Evolutionary conservation across 305 asterid genomes (phyloP), one percentile per base, ranked within the genome.

Genomic region (Fraxinus paxiana): DNA sequence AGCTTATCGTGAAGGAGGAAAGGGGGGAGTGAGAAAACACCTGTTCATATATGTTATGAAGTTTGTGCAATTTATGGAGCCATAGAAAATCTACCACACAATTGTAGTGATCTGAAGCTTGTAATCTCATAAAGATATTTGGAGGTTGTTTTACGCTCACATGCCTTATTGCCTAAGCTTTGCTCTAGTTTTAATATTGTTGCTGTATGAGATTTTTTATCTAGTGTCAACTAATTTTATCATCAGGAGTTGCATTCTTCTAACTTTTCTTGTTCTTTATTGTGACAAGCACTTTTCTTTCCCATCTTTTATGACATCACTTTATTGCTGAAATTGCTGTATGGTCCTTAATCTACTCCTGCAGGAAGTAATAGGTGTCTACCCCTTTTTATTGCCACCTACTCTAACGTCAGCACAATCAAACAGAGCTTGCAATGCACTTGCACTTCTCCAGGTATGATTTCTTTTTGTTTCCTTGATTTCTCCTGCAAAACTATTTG

Each of bases 381-480:
- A 90, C 83, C 88, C 90, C 3, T 85, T 88, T 67, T 79, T 92
- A 59, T 90, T 92, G 73, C 90, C 90, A 33, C 90, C 94, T 76
- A 84, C 82, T 72, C 83, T 92, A 77, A 87, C 91, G 59, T 79
- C 85, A 73, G 92, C 88, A 18, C 88, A 89, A 80, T 88, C 92
- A 20, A 86, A 82, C 43, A 88, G 94, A 81, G 92, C 81, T 80
- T 90, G 94, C 87, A 86, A 92, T 84, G 91, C 88, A 34, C 88
- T 90, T 81, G 93, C 92, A 20, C 94, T 92, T 75, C 88, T 92
- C 83, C 97, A 92, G 97, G 97, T 92, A 77, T 80, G 78, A 28
- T 75, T 46, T 81, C 35, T 30, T 22, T 20, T 30, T 3, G 43
- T 6, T 41, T 37, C 54, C 31, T 79, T 48, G 30, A 24, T 63